phyloP scores from a whole-genome alignment of 371 early-diverging fungal genomes.

The Actinomortierella ambigua region DNA sequence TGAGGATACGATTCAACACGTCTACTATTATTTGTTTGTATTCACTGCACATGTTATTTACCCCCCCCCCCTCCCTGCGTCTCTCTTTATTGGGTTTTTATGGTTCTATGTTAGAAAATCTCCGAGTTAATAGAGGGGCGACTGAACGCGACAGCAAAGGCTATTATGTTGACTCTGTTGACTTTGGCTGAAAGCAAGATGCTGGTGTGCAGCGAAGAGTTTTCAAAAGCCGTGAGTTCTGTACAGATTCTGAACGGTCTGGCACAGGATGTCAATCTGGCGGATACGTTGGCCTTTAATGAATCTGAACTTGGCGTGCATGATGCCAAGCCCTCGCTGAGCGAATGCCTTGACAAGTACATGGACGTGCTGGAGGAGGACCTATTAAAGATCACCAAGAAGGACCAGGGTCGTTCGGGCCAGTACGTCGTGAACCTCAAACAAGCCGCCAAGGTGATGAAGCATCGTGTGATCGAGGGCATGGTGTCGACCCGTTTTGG shows the following conservation, averaged over 20 bases:
- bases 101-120: conserved; percentile 39
- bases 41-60: too few species aligned
- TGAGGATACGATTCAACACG: neutral
- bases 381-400: conserved; percentile 67
- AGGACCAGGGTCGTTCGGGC: conserved; percentile 77
- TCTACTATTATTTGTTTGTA: neutral
- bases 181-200: conserved; percentile 26
- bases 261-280: conserved; percentile 52
- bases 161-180: conserved; percentile 65
- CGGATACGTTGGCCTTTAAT: conserved; percentile 60
- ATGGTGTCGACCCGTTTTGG: conserved; percentile 79
- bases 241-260: conserved; percentile 61
- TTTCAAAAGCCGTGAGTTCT: conserved; percentile 48
- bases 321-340: conserved; percentile 45
- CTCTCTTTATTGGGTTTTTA: neutral
- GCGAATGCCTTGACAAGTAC: conserved; percentile 65
- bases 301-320: conserved; percentile 53
- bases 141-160: conserved; percentile 73
- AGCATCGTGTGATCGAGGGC: conserved; percentile 65
- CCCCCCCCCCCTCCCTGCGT: neutral
- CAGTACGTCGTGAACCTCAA: conserved; percentile 73
- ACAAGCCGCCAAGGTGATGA: conserved; percentile 62
- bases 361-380: conserved; percentile 70
- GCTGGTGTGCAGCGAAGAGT: conserved; percentile 35
- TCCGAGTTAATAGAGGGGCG: conserved; percentile 65